These are phyloP conservation scores for Colletotrichum horii DNA, from an alignment of 2,329 filamentous ascomycete species.

Conservation along the genomic window DNA sequence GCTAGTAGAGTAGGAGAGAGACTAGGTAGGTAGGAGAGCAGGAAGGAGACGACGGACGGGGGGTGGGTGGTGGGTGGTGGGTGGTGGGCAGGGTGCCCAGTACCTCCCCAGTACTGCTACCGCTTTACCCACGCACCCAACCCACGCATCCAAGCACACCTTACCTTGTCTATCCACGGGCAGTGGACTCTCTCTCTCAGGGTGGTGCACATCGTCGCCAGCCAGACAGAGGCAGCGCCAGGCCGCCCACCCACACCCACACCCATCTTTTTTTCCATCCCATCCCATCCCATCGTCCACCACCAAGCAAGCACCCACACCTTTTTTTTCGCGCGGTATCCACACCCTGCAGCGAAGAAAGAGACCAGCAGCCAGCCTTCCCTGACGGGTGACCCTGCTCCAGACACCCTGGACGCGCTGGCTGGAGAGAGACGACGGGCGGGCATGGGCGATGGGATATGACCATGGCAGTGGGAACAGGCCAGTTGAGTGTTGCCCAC, in stretches of 20 bases:
- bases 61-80: not conserved
- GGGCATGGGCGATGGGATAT: not conserved
- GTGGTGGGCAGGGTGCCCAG: not conserved
- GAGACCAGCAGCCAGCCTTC: conserved; percentile 14
- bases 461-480: not conserved
- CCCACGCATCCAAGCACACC: not conserved
- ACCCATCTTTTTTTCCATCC: not conserved
- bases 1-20: not conserved
- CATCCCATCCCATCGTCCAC: not conserved
- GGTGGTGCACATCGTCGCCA: not conserved
- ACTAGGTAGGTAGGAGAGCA: not conserved
- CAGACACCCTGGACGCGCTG: not conserved
- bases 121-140: conserved; percentile 5
- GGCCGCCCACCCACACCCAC: not conserved
- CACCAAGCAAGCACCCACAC: not conserved
- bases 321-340: not conserved
- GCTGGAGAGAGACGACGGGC: not conserved
- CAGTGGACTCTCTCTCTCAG: not conserved
- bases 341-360: conserved; percentile 10
- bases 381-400: conserved; percentile 16
- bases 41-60: not conserved
- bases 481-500: not conserved
- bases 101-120: not conserved
- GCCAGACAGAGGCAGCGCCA: not conserved
- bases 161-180: not conserved